Evolutionary conservation across 352 stramenopile genomes (phyloP).

Genomic region (Globisporangium camurandrum): DNA sequence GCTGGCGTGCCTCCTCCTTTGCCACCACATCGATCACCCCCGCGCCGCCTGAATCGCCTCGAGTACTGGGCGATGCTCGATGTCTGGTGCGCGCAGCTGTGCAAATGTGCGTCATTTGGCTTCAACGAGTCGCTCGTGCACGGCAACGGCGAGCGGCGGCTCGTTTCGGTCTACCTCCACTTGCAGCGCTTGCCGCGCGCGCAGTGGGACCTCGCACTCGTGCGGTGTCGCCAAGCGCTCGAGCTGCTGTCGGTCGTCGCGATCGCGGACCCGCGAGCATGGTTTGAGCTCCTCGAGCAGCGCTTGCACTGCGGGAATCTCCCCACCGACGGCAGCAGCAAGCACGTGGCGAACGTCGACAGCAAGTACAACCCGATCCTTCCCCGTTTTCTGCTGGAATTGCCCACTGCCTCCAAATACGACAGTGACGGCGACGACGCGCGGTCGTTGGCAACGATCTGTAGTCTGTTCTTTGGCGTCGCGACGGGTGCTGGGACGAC

Average conservation of each 20-base stretch:
- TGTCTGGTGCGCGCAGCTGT: background rate
- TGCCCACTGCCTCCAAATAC: background rate
- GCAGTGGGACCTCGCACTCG: background rate
- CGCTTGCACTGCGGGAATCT: background rate
- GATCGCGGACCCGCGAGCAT: background rate
- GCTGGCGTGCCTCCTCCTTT: background rate
- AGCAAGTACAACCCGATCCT: background rate
- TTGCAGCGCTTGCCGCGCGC: background rate
- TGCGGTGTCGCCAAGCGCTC: background rate
- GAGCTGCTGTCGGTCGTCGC: background rate
- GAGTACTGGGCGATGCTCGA: background rate
- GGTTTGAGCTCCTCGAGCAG: background rate
- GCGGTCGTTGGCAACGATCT: background rate
- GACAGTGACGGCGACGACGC: background rate
- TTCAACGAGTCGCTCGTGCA: slow-evolving; percentile 1
- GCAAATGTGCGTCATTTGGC: background rate
- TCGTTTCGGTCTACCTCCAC: background rate
- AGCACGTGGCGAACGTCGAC: background rate
- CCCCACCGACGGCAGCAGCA: background rate
- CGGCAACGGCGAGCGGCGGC: background rate
- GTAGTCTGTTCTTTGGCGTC: background rate
- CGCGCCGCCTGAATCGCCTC: background rate
- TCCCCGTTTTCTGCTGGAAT: background rate
- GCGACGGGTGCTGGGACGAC: background rate
- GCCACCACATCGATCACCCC: background rate